Evolutionary conservation across 1,139 yeast genomes (phyloP).

Genomic region (Hyphopichia fennica): DNA sequence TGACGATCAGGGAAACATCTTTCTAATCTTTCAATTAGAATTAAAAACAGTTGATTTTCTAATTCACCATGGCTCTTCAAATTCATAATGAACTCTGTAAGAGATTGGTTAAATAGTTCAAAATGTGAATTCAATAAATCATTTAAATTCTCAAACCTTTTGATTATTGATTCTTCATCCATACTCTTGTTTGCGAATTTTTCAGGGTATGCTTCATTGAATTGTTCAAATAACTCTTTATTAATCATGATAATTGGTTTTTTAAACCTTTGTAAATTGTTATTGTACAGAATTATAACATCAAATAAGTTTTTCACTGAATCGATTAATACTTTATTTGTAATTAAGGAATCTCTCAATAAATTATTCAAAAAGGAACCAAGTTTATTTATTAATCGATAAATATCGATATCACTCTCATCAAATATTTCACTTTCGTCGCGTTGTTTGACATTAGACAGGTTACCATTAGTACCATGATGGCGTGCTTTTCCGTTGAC

Average conservation of each 20-base stretch:
- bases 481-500: conserved; percentile 1
- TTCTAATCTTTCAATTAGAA: conserved; percentile 55
- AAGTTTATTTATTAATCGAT: conserved; percentile 48
- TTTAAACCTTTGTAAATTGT: conserved; percentile 54
- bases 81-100: conserved; percentile 55
- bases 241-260: conserved; percentile 57
- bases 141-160: conserved; percentile 46
- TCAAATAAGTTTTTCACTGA: conserved; percentile 47
- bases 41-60: conserved; percentile 58
- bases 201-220: conserved; percentile 38
- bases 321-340: conserved; percentile 56
- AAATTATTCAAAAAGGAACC: conserved; percentile 64
- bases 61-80: conserved; percentile 61
- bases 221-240: conserved; percentile 41
- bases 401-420: conserved; percentile 40
- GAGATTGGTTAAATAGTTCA: conserved; percentile 53
- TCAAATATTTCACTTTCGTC: conserved; percentile 2
- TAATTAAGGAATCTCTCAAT: conserved; percentile 66
- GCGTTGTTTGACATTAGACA: neutral
- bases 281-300: conserved; percentile 53
- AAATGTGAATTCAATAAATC: conserved; percentile 52
- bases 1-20: conserved; percentile 31
- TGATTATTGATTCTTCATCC: conserved; percentile 38
- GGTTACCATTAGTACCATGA: neutral
- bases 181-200: conserved; percentile 38